A percentile compares a stretch with the other conserved stretches of the same genome.
These are phyloP conservation scores for Lactarius hatsudake DNA, from an alignment of 768 basidiomycete genomes.

Conservation along the genomic window DNA sequence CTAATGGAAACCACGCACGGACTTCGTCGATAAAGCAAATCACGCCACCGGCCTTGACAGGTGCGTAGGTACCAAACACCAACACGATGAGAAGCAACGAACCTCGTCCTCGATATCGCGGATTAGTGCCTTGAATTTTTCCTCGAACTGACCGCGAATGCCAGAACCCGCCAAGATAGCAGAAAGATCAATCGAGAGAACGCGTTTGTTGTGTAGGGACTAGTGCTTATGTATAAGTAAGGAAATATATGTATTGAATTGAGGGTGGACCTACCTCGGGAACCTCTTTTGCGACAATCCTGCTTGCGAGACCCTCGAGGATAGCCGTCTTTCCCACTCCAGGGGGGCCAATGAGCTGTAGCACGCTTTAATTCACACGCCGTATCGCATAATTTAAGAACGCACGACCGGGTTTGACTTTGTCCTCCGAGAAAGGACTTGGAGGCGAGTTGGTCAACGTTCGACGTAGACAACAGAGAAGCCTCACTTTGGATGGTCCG, in stretches of 20 bases:
- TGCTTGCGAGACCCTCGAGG: slow-evolving; percentile 81
- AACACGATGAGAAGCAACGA: slow-evolving; percentile 31
- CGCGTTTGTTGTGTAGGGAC: slow-evolving; percentile 86
- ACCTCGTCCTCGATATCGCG: slow-evolving; percentile 86
- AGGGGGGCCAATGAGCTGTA: slow-evolving; percentile 75
- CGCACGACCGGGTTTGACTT: slow-evolving; percentile 89
- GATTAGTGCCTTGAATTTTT: slow-evolving; percentile 89
- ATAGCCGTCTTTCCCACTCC: slow-evolving; percentile 95
- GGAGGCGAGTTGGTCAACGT: neutral
- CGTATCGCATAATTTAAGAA: slow-evolving; percentile 7
- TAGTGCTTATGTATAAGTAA: slow-evolving; percentile 31
- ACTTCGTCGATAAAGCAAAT: slow-evolving; percentile 97
- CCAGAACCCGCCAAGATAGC: slow-evolving; percentile 87
- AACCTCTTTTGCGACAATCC: slow-evolving; percentile 86
- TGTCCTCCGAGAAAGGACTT: slow-evolving; percentile 82
- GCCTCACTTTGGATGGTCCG: slow-evolving; percentile 84
- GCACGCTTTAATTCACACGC: neutral
- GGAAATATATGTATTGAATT: neutral
- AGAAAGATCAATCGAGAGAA: slow-evolving; percentile 81
- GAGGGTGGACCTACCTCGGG: slow-evolving; percentile 61
- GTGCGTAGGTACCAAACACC: slow-evolving; percentile 21
- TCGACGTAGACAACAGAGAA: neutral
- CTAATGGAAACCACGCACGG: slow-evolving; percentile 49
- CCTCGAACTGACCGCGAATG: slow-evolving; percentile 89
- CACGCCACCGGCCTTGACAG: slow-evolving; percentile 60